phyloP scores from a whole-genome alignment of 1,284 basidiomycete species.

The Cryptococcus wingfieldii region DNA sequence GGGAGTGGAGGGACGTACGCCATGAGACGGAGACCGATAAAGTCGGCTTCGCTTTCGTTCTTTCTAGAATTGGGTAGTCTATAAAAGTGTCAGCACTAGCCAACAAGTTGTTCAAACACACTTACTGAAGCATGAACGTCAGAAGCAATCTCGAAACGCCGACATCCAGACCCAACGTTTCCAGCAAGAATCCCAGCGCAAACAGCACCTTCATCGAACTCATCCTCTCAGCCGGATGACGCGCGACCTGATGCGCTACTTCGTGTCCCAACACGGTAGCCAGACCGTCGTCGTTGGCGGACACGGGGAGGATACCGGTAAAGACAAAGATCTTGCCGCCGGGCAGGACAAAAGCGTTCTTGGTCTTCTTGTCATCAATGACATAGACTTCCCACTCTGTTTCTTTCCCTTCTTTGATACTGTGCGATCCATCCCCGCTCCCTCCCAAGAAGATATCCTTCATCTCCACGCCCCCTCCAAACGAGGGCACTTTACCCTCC shows the following conservation, averaged over 20 bases:
- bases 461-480: constrained; percentile 29
- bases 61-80: constrained; percentile 76
- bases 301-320: constrained; percentile 80
- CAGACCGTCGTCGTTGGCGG: constrained; percentile 72
- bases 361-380: constrained; percentile 65
- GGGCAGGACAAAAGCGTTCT: constrained; percentile 77
- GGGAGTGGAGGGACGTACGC: constrained; percentile 46
- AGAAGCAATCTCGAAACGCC: constrained; percentile 52
- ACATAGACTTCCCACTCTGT: constrained; percentile 61
- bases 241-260: constrained; percentile 78
- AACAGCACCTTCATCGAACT: constrained; percentile 60
- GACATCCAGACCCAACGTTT: constrained; percentile 59
- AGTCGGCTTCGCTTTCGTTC: constrained; percentile 77
- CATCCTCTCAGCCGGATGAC: constrained; percentile 69
- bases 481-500: constrained; percentile 29
- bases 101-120: neutral
- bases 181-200: constrained; percentile 54
- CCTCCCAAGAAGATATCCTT: constrained; percentile 31
- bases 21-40: constrained; percentile 68
- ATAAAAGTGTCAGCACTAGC: neutral
- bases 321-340: constrained; percentile 79
- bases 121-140: constrained; percentile 58
- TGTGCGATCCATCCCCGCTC: constrained; percentile 13
- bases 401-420: constrained; percentile 45
- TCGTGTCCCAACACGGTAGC: constrained; percentile 86